A percentile compares a stretch with the other conserved stretches of the same genome.
These are phyloP conservation scores for Pestalotiopsis sp. DNA, from an alignment of 2,329 filamentous ascomycete genomes.

Conservation along the genomic window DNA sequence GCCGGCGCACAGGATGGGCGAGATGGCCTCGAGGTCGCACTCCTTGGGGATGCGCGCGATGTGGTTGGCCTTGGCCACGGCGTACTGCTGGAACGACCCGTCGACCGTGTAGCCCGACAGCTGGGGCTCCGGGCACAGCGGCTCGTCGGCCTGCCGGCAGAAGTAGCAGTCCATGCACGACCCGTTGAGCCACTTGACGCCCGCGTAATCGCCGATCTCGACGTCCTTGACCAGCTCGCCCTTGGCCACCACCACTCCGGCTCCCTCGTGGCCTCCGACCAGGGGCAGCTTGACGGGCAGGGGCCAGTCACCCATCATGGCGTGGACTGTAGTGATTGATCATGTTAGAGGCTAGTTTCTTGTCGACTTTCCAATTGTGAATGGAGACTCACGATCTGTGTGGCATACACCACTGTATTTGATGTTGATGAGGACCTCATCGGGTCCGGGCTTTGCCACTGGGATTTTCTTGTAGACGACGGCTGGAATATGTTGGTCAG, in stretches of 20 bases:
- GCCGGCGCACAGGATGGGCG: slow-evolving; percentile 82
- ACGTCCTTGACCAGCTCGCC: slow-evolving; percentile 79
- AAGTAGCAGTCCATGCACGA: slow-evolving; percentile 82
- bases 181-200: slow-evolving; percentile 93
- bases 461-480: slow-evolving; percentile 79
- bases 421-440: slow-evolving; percentile 91
- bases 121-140: slow-evolving; percentile 73
- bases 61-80: slow-evolving; percentile 83
- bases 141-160: slow-evolving; percentile 81
- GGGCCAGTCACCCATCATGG: slow-evolving; percentile 90
- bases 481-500: slow-evolving; percentile 41
- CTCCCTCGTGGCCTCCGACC: slow-evolving; percentile 80
- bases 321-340: slow-evolving; percentile 45
- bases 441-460: slow-evolving; percentile 78
- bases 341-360: not conserved
- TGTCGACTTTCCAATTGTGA: not conserved
- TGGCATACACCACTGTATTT: slow-evolving; percentile 91
- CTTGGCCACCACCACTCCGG: slow-evolving; percentile 79
- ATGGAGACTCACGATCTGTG: slow-evolving; percentile 60
- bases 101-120: slow-evolving; percentile 93
- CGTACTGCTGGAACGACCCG: slow-evolving; percentile 92
- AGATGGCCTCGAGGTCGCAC: slow-evolving; percentile 73
- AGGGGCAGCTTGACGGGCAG: slow-evolving; percentile 80
- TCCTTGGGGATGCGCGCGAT: slow-evolving; percentile 81
- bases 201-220: slow-evolving; percentile 81